Conservation (phyloP, 2,329 filamentous ascomycete species). For the Celoporthe dispersa region DNA sequence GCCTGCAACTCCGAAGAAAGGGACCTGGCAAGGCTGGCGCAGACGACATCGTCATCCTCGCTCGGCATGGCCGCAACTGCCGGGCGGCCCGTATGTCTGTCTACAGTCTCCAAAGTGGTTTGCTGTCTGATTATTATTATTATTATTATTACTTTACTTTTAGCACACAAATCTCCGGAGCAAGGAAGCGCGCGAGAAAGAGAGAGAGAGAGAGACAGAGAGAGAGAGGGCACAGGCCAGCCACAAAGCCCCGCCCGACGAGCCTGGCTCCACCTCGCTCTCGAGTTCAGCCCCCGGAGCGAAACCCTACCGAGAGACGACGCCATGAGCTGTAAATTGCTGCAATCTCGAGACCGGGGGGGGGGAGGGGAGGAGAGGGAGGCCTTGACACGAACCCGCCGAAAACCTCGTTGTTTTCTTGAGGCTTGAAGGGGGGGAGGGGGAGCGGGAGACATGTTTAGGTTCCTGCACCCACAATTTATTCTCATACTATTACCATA, state of each 20-base stretch:
- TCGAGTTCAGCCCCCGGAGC: neutral
- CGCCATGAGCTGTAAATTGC: neutral
- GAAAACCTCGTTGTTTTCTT: conserved; percentile 1
- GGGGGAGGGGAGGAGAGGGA: no score
- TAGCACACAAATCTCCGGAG: neutral
- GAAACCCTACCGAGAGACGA: conserved; percentile 3
- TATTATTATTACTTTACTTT: neutral
- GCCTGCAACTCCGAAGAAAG: neutral
- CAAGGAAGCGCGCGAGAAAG: neutral
- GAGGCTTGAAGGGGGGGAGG: neutral
- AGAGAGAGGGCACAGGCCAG: neutral
- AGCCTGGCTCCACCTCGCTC: neutral
- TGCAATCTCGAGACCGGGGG: conserved; percentile 1
- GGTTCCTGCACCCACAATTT: neutral
- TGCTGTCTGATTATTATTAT: neutral
- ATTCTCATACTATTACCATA: neutral
- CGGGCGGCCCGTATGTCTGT: conserved; percentile 19
- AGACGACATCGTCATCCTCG: conserved; percentile 7
- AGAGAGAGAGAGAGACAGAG: no score
- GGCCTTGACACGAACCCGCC: neutral
- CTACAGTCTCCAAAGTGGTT: neutral
- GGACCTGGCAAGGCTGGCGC: neutral
- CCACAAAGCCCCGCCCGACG: neutral
- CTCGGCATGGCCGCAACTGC: conserved; percentile 23
- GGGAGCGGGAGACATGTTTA: no score